Evolutionary conservation across 139 green algal species (phyloP).

Genomic region (Mesostigma viride): DNA sequence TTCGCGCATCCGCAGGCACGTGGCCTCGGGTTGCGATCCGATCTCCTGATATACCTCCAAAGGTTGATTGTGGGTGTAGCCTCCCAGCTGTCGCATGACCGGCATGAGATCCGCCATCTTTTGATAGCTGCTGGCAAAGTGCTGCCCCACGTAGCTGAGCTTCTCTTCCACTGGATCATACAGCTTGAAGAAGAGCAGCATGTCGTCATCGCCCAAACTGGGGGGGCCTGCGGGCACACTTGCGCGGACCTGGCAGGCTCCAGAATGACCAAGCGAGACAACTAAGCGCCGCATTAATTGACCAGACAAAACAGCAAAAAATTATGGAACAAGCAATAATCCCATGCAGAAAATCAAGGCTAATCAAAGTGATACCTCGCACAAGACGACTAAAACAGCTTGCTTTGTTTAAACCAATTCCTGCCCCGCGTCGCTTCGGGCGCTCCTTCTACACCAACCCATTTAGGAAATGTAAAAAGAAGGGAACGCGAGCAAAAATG

Average conservation of each 20-base stretch:
- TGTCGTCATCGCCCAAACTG: slow-evolving; percentile 23
- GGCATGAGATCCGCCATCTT: slow-evolving; percentile 16
- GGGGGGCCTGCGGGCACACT: slow-evolving; percentile 6
- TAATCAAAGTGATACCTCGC: no score
- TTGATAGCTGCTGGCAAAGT: slow-evolving; percentile 34
- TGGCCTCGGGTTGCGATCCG: slow-evolving; percentile 72
- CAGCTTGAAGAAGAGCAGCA: slow-evolving; percentile 87
- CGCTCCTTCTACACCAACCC: no score
- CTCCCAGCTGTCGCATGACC: slow-evolving; percentile 37
- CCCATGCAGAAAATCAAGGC: no score
- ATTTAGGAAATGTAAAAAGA: no score
- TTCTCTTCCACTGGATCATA: slow-evolving; percentile 52
- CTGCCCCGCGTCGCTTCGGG: no score
- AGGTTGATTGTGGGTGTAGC: slow-evolving; percentile 25
- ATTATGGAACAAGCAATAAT: no score
- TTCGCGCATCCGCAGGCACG: slow-evolving; percentile 45
- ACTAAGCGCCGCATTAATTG: no score
- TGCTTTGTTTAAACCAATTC: no score
- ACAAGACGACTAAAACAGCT: no score
- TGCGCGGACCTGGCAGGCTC: not conserved
- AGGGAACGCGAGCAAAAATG: no score
- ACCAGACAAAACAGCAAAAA: no score
- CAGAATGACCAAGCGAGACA: slow-evolving; percentile 29
- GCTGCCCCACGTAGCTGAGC: slow-evolving; percentile 37
- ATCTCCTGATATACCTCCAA: slow-evolving; percentile 70